Percentiles rank a stretch among this genome's conserved stretches.
phyloP scores from a whole-genome alignment of 257 asterid genomes.

The Petunia secreta region DNA sequence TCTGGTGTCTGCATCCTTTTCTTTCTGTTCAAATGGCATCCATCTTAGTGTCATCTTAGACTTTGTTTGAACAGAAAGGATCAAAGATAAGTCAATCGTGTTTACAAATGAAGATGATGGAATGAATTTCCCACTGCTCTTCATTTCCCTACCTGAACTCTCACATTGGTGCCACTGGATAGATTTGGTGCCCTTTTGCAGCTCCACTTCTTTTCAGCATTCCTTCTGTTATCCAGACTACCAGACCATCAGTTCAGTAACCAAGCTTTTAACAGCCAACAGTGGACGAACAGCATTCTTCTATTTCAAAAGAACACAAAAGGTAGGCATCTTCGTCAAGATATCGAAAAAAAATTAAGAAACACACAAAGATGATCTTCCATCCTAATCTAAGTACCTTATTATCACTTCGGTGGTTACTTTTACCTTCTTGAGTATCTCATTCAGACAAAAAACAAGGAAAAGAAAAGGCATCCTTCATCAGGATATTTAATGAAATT shows the following conservation, averaged over 20 bases:
- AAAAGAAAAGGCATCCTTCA: too few species aligned
- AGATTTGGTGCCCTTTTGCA: not conserved
- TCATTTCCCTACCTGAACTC: not conserved
- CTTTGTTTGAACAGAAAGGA: not conserved
- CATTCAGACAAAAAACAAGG: too few species aligned
- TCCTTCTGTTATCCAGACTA: not conserved
- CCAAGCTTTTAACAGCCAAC: not conserved
- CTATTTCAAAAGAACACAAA: not conserved
- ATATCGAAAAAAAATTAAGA: not conserved
- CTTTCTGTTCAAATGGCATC: not conserved
- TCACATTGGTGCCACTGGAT: slow-evolving; percentile 1
- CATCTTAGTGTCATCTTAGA: not conserved
- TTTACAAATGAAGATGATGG: not conserved
- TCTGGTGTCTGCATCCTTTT: not conserved
- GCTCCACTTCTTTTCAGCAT: not conserved
- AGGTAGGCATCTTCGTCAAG: not conserved
- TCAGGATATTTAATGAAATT: too few species aligned
- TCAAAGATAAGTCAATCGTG: not conserved
- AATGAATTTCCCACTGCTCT: not conserved
- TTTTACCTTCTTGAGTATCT: not conserved
- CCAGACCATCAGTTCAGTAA: not conserved
- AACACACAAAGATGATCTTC: not conserved
- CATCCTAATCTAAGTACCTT: not conserved
- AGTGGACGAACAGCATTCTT: not conserved
- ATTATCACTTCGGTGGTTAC: not conserved